Evolutionary conservation across 768 basidiomycete genomes (phyloP), one percentile per base, ranked within the genome.

Genomic region (Amanita phalloides): DNA sequence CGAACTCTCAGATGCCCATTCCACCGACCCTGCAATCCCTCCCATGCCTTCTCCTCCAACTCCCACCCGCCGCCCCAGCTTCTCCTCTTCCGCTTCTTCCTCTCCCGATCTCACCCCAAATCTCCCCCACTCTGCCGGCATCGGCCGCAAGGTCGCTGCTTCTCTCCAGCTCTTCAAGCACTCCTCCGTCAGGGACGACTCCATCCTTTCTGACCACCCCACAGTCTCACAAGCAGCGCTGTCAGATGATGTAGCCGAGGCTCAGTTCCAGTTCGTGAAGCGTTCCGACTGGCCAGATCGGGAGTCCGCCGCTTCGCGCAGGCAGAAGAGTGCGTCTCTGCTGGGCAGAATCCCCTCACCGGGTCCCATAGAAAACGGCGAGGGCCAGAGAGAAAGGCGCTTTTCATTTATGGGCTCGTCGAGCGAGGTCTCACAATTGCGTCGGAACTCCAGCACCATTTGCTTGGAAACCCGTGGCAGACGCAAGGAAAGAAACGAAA

Each of bases 221-320:
- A 64, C 65, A 26, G 62, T 65, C 53, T 57, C 64, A 25, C 64
- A 66, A 28, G 63, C 70, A 6, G 67, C 69, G 26, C 66, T 70
- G 30, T 70, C 77, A 36, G 68, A 69, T 30, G 69, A 72, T 26
- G 80, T 86, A 41, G 76, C 78, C 23, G 77, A 84, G 55, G 75
- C 85, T 14, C 76, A 82, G 60, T 89, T 81, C 61, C 79, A 89
- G 69, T 89, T 88, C 58, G 85, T 90, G 44, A 89, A 87, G 62
- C 78, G 88, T 39, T 81, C 89, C 13, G 88, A 86, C 57, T 90
- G 89, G 89, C 86, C 84, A 1, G 86, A 87, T 63, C 78, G 84
- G 37, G 88, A 88, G 67, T 71, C 78, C 4, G 84, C 81, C 51
- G 84, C 82, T 17, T 69, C 82, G 45, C 73, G 86, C 52, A 71